Percentiles rank a stretch among this genome's conserved stretches.
phyloP scores from a whole-genome alignment of 2,329 filamentous ascomycete genomes.

The Trichoderma gracile region DNA sequence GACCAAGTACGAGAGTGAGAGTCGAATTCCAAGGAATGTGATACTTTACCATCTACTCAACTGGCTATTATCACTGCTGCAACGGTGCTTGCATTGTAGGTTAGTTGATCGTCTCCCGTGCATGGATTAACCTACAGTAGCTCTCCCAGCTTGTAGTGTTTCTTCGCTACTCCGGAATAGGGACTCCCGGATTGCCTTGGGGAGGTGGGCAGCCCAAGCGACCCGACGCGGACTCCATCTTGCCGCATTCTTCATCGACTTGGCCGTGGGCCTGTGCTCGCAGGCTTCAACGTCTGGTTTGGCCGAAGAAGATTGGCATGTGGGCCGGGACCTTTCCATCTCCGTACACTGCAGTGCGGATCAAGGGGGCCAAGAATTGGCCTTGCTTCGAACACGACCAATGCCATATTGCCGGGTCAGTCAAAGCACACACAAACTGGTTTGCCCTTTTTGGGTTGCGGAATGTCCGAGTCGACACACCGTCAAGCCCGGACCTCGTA shows the following conservation, averaged over 20 bases:
- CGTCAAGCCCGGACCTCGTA: slow-evolving; percentile 2
- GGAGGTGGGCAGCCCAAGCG: not conserved
- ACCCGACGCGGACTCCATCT: not conserved
- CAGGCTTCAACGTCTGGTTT: not conserved
- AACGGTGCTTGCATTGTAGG: not conserved
- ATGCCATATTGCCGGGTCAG: not conserved
- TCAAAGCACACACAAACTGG: no score
- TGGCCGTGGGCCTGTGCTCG: not conserved
- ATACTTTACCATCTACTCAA: not conserved
- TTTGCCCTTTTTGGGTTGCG: not conserved
- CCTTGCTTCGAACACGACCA: not conserved
- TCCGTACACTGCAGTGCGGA: not conserved
- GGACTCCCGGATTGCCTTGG: not conserved
- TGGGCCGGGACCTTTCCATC: slow-evolving; percentile 1
- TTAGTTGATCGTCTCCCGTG: not conserved
- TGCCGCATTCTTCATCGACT: not conserved
- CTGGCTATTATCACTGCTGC: not conserved
- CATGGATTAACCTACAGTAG: not conserved
- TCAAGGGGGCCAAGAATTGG: not conserved
- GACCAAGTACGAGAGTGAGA: not conserved
- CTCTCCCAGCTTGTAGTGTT: not conserved
- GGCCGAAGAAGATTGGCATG: not conserved
- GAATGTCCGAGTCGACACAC: not conserved
- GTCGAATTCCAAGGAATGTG: not conserved
- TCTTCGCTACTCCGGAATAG: not conserved